These are phyloP conservation scores for Davidsoniella australis DNA, from an alignment of 2,329 filamentous ascomycete species.

Conservation along the genomic window DNA sequence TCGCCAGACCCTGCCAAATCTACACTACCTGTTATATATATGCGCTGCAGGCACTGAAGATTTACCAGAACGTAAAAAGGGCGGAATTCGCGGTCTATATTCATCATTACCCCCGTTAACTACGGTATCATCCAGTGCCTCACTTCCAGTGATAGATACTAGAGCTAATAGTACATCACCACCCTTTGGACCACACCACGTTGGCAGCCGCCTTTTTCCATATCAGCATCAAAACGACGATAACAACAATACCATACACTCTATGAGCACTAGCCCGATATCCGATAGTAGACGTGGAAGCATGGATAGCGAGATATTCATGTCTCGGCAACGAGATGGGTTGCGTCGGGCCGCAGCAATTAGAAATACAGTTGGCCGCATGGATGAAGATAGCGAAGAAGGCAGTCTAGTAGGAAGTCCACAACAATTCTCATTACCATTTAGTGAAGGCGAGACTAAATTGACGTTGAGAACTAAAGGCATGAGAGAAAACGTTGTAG, in stretches of 20 bases:
- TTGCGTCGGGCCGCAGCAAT: slow-evolving; percentile 21
- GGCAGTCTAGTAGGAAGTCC: slow-evolving; percentile 12
- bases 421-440: slow-evolving; percentile 23
- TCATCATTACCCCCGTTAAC: background rate
- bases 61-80: slow-evolving; percentile 42
- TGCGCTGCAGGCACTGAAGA: slow-evolving; percentile 60
- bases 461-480: slow-evolving; percentile 40
- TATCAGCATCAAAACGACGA: slow-evolving; percentile 15
- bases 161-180: background rate
- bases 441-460: slow-evolving; percentile 28
- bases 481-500: slow-evolving; percentile 26
- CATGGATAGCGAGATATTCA: slow-evolving; percentile 24
- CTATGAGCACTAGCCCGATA: too few relatives aligned
- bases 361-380: slow-evolving; percentile 12
- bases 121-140: background rate
- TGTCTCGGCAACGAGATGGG: slow-evolving; percentile 25
- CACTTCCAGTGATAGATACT: background rate
- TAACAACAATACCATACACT: too few relatives aligned
- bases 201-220: background rate
- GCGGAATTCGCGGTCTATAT: slow-evolving; percentile 42
- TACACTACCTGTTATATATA: slow-evolving; percentile 84
- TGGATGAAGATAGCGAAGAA: slow-evolving; percentile 12
- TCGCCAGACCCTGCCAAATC: slow-evolving; percentile 76
- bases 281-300: slow-evolving; percentile 22
- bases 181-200: background rate